Evolutionary conservation across 768 basidiomycete genomes (phyloP).

Genomic region (Xanthoconium stramineum): DNA sequence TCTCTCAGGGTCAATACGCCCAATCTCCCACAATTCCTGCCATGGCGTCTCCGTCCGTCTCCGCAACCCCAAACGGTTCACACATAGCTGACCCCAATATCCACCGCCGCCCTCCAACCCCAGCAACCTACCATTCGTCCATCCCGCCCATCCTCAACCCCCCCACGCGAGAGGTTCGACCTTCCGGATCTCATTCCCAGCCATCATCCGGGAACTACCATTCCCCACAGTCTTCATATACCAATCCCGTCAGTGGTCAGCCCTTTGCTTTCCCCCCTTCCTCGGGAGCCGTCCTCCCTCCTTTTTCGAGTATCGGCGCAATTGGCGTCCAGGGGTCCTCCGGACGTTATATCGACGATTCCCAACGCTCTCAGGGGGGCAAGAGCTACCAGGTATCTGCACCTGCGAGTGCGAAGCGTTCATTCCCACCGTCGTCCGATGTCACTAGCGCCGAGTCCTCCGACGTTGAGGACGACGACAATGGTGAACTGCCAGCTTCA

Average conservation of each 20-base stretch:
- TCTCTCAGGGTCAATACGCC: constrained; percentile 45
- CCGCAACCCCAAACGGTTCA: constrained; percentile 38
- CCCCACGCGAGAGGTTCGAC: constrained; percentile 31
- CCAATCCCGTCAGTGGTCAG: constrained; percentile 35
- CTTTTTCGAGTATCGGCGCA: constrained; percentile 65
- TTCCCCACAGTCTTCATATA: constrained; percentile 42
- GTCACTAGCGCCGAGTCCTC: constrained; percentile 79
- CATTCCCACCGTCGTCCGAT: constrained; percentile 59
- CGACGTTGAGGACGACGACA: constrained; percentile 80
- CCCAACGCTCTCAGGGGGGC: constrained; percentile 27
- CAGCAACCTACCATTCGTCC: constrained; percentile 27
- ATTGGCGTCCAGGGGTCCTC: constrained; percentile 52
- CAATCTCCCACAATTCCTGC: constrained; percentile 69
- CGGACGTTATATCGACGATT: constrained; percentile 50
- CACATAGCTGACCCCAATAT: constrained; percentile 22
- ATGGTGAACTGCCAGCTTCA: constrained; percentile 73
- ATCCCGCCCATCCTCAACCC: constrained; percentile 31
- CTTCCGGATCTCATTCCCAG: constrained; percentile 34
- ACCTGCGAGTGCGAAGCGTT: constrained; percentile 52
- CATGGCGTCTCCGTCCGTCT: constrained; percentile 45
- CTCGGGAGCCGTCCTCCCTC: constrained; percentile 59
- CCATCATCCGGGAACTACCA: constrained; percentile 41
- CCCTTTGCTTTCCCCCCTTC: constrained; percentile 37
- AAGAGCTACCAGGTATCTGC: constrained; percentile 33
- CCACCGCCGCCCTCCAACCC: constrained; percentile 30